A percentile compares a stretch with the other conserved stretches of the same genome.
phyloP scores from a whole-genome alignment of 2,329 filamentous ascomycete species.

The Coniochaeta sp. region DNA sequence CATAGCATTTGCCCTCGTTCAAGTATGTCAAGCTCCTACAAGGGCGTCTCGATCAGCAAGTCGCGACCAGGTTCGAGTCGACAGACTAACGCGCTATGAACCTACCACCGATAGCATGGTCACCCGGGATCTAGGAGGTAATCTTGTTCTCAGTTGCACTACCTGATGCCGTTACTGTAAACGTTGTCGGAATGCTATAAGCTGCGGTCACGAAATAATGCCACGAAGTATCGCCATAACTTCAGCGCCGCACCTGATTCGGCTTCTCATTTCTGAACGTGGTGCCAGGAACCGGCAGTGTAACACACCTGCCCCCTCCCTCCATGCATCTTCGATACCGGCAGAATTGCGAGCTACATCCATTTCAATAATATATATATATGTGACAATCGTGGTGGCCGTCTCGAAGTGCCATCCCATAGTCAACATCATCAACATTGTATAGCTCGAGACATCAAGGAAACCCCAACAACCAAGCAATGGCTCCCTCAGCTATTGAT shows the following conservation, averaged over 20 bases:
- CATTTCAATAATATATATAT: background rate
- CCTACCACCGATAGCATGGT: too few relatives aligned
- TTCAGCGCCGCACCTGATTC: background rate
- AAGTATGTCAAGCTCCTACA: background rate
- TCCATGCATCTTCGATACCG: background rate
- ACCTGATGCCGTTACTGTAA: background rate
- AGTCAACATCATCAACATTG: background rate
- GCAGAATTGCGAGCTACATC: background rate
- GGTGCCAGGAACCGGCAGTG: background rate
- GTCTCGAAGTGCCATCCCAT: background rate
- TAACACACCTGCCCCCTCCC: background rate
- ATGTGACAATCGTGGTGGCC: background rate
- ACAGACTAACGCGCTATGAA: too few relatives aligned
- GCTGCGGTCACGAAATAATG: background rate
- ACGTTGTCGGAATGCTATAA: background rate
- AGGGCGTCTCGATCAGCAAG: too few relatives aligned
- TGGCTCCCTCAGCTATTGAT: slow-evolving; percentile 18
- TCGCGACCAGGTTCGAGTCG: too few relatives aligned
- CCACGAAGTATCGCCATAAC: background rate
- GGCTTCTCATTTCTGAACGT: background rate
- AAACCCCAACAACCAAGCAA: slow-evolving; percentile 2
- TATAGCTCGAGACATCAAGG: background rate
- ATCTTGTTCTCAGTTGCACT: background rate
- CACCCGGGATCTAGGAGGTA: background rate
- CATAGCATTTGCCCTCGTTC: background rate